Evolutionary conservation across 306 rosid species (phyloP).

Genomic region (Casuarina equisetifolia): DNA sequence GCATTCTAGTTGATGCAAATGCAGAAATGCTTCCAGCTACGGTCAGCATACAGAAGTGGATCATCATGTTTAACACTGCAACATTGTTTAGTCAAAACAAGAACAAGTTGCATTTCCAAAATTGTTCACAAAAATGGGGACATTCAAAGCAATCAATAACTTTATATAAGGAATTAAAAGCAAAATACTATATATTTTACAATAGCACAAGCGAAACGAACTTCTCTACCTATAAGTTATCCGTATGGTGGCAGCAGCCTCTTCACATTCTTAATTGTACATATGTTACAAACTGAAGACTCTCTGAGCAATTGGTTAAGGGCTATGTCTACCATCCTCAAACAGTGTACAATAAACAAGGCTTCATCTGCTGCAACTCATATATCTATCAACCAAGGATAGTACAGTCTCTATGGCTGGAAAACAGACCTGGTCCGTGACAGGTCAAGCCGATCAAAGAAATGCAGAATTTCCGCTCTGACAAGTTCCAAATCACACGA

Average conservation of each 20-base stretch:
- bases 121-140: not conserved
- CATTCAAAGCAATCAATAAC: not conserved
- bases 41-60: too few species aligned
- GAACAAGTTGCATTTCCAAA: not conserved
- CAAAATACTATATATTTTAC: slow-evolving; percentile 22
- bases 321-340: slow-evolving; percentile 26
- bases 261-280: slow-evolving; percentile 31
- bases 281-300: slow-evolving; percentile 29
- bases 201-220: slow-evolving; percentile 17
- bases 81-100: not conserved
- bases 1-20: too few species aligned
- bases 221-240: slow-evolving; percentile 20
- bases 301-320: slow-evolving; percentile 17
- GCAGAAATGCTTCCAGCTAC: too few species aligned
- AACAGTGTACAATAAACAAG: slow-evolving; percentile 16
- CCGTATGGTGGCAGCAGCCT: slow-evolving; percentile 18
- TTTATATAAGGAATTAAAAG: not conserved
- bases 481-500: slow-evolving; percentile 12
- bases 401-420: not conserved
- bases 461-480: slow-evolving; percentile 1
- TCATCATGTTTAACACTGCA: not conserved
- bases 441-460: slow-evolving; percentile 10
- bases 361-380: slow-evolving; percentile 26
- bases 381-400: not conserved
- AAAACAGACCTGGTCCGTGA: not conserved